Evolutionary conservation across 2,329 filamentous ascomycete species (phyloP).

Genomic region (Fusarium penzigii): DNA sequence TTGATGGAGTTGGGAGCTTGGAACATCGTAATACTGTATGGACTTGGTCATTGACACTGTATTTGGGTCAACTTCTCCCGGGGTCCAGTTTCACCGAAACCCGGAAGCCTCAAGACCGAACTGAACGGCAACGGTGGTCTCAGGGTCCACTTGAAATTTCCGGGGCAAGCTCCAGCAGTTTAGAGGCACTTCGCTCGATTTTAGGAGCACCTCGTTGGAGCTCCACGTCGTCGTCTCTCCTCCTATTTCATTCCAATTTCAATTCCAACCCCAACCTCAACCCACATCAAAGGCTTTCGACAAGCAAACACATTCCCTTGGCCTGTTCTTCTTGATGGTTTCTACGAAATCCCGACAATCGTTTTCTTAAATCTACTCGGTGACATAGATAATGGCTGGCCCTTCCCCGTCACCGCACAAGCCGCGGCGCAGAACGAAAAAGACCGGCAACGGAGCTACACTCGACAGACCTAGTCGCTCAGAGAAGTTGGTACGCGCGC

Average conservation of each 20-base stretch:
- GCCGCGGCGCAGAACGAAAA: slow-evolving; percentile 59
- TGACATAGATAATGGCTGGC: slow-evolving; percentile 47
- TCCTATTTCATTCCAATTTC: background rate
- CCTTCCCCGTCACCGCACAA: slow-evolving; percentile 60
- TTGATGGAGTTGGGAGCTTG: slow-evolving; percentile 8
- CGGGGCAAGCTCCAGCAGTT: slow-evolving; percentile 5
- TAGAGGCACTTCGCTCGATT: too few relatives aligned
- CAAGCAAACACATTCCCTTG: slow-evolving; percentile 1
- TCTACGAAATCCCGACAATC: slow-evolving; percentile 1
- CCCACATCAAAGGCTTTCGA: too few relatives aligned
- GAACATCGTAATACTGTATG: slow-evolving; percentile 27
- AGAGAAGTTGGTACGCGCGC: slow-evolving; percentile 55
- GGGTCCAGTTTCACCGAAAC: slow-evolving; percentile 23
- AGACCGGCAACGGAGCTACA: slow-evolving; percentile 39
- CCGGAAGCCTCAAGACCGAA: slow-evolving; percentile 25
- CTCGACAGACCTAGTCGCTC: slow-evolving; percentile 36
- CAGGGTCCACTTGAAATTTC: slow-evolving; percentile 22
- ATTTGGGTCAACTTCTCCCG: slow-evolving; percentile 5
- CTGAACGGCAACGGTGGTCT: slow-evolving; percentile 3
- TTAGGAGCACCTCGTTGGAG: slow-evolving; percentile 1
- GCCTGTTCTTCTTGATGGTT: slow-evolving; percentile 19
- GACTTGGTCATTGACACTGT: background rate
- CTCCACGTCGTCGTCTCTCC: slow-evolving; percentile 17
- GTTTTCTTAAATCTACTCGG: slow-evolving; percentile 8
- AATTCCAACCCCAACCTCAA: too few relatives aligned